Conservation (phyloP, 192 early-diverging fungal genomes). For the Backusella australiensis region DNA sequence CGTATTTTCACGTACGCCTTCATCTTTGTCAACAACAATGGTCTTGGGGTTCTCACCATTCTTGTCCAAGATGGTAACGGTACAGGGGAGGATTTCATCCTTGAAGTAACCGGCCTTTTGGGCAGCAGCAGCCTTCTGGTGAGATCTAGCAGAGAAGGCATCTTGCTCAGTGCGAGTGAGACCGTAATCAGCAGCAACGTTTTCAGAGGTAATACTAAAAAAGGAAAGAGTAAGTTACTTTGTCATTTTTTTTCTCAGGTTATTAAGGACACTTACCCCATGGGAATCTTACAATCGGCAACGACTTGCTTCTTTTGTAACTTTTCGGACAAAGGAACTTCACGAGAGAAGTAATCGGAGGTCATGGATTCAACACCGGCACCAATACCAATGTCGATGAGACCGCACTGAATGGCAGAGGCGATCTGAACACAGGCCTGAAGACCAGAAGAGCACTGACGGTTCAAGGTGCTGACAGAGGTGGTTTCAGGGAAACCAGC, state of each 20-base stretch:
- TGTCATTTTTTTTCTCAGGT: neutral
- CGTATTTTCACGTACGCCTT: slow-evolving; percentile 84
- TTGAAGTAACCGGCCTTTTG: slow-evolving; percentile 90
- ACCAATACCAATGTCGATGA: slow-evolving; percentile 91
- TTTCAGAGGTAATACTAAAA: slow-evolving; percentile 88
- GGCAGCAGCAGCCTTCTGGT: slow-evolving; percentile 83
- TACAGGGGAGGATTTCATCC: slow-evolving; percentile 88
- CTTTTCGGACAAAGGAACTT: slow-evolving; percentile 74
- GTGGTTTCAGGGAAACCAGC: slow-evolving; percentile 88
- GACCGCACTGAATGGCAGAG: slow-evolving; percentile 83
- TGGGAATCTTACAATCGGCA: slow-evolving; percentile 82
- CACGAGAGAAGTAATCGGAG: slow-evolving; percentile 77
- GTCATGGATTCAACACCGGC: slow-evolving; percentile 96
- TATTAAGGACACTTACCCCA: slow-evolving; percentile 51
- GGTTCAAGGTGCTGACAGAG: slow-evolving; percentile 83
- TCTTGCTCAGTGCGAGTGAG: slow-evolving; percentile 90
- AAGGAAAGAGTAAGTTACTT: neutral
- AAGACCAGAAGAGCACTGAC: slow-evolving; percentile 93
- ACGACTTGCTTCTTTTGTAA: slow-evolving; percentile 65
- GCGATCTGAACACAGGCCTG: slow-evolving; percentile 88
- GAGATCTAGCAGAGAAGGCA: slow-evolving; percentile 82
- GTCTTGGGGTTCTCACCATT: slow-evolving; percentile 67
- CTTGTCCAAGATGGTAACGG: slow-evolving; percentile 70
- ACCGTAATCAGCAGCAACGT: slow-evolving; percentile 88
- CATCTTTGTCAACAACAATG: slow-evolving; percentile 78